Evolutionary conservation across 2,329 filamentous ascomycete genomes (phyloP), one percentile per base, ranked within the genome.

Genomic region (Nemania diffusa): DNA sequence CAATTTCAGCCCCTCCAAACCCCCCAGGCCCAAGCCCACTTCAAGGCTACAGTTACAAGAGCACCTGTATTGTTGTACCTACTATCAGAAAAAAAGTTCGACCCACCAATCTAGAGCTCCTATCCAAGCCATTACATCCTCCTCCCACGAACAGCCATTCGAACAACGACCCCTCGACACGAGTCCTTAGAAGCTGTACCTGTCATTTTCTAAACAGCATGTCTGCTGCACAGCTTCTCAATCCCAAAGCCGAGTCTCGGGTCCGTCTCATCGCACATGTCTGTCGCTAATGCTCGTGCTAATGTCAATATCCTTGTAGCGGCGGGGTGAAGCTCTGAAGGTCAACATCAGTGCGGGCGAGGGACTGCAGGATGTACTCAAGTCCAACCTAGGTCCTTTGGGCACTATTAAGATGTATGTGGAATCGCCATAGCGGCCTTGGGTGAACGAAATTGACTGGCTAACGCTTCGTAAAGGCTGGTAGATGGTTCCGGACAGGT

Each of bases 311-410:
- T 22, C 5, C 22, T 7, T 8, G 71, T 78, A 97, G 94, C 91
- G 96, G 86, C 91, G 96, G 86, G 96, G 93, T 81, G 96, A 99
- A 89, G 96, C 96, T 86, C 86, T 99, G 71, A 90, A 88, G 82
- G 94, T 98, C 82, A 99, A 99, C 86, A 98, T 99, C 83, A 93
- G 88, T 78, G 96, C 96, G 73, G 96, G 95, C 78, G 94, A 97
- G 84, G 96, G 96, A 77, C 85, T 94, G 71, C 90, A 94, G 79
- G 88, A 97, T 93, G 96, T 99, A 60, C 87, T 99, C 79, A 95
- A 96, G 82, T 97, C 95, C 61, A 99, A 99, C 81, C 81, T 99
- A 74, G 96, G 96, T 75, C 96, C 96, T 64, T 87, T 92, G 75
- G 96, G 95, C 72, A 98, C 95, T 44, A 91, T 98, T 76, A 98